phyloP scores from a whole-genome alignment of 495 filamentous ascomycete species.

The Penicillium soppii region DNA sequence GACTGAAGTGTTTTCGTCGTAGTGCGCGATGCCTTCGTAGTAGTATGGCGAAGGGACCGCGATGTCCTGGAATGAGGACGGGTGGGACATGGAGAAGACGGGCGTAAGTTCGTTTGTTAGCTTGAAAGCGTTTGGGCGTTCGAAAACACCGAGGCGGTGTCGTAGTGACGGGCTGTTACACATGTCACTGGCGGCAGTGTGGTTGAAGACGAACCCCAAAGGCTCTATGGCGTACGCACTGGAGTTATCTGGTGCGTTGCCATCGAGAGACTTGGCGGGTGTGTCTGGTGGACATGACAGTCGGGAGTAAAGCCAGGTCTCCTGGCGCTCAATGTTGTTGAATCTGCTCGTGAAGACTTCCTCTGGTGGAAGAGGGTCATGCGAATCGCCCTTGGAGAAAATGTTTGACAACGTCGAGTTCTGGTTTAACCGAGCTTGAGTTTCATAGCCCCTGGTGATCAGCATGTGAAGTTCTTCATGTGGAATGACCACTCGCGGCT shows the following conservation, averaged over 20 bases:
- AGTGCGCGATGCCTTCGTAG: slow-evolving; percentile 1
- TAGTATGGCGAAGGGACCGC: slow-evolving; percentile 14
- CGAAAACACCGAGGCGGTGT: slow-evolving; percentile 14
- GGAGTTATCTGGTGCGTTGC: slow-evolving; percentile 9
- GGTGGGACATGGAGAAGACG: slow-evolving; percentile 18
- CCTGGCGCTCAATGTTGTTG: slow-evolving; percentile 12
- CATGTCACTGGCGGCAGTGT: slow-evolving; percentile 15
- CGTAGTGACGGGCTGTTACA: slow-evolving; percentile 15
- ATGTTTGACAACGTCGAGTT: neutral
- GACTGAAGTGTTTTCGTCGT: slow-evolving; percentile 1
- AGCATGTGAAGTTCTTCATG: slow-evolving; percentile 37
- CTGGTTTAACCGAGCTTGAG: slow-evolving; percentile 4
- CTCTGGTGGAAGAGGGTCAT: slow-evolving; percentile 1
- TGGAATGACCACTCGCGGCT: slow-evolving; percentile 61
- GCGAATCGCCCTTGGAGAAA: neutral
- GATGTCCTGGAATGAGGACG: slow-evolving; percentile 20
- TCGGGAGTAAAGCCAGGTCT: slow-evolving; percentile 16
- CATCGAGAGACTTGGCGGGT: slow-evolving; percentile 6
- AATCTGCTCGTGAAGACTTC: slow-evolving; percentile 3
- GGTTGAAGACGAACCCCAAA: slow-evolving; percentile 18
- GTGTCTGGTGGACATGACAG: slow-evolving; percentile 18
- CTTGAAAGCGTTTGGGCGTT: slow-evolving; percentile 12
- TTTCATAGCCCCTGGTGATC: neutral
- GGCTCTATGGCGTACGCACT: slow-evolving; percentile 7
- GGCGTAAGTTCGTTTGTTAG: slow-evolving; percentile 13